A percentile compares a stretch with the other conserved stretches of the same genome.
Conservation (phyloP, 768 basidiomycete species). For the Hysterangium stoloniferum region DNA sequence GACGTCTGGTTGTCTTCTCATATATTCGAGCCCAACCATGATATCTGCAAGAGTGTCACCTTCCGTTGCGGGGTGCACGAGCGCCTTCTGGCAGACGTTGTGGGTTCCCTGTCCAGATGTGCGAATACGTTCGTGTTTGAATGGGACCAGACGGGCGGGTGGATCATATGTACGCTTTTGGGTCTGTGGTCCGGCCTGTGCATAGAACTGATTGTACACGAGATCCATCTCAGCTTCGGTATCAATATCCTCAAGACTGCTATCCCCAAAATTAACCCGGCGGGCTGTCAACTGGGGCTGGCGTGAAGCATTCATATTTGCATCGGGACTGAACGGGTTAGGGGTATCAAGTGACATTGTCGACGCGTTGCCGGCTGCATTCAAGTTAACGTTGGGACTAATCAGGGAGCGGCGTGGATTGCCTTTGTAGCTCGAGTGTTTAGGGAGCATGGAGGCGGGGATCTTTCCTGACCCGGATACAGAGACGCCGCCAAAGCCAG, state of each 20-base stretch:
- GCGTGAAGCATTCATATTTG: too few relatives aligned
- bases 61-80: neutral
- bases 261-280: neutral
- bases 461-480: too few relatives aligned
- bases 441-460: too few relatives aligned
- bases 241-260: neutral
- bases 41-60: neutral
- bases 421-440: too few relatives aligned
- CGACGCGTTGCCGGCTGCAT: too few relatives aligned
- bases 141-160: slow-evolving; percentile 8
- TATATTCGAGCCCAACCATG: slow-evolving; percentile 1
- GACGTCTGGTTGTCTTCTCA: neutral
- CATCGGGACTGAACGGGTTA: too few relatives aligned
- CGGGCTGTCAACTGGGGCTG: too few relatives aligned
- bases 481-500: too few relatives aligned
- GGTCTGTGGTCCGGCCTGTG: neutral
- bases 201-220: neutral
- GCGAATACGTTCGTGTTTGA: neutral
- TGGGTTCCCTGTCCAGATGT: neutral
- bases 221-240: neutral
- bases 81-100: slow-evolving; percentile 1
- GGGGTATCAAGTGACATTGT: too few relatives aligned
- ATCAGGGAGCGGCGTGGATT: too few relatives aligned
- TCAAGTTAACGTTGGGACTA: too few relatives aligned
- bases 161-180: neutral